Conservation (phyloP, 345 rosid species). For the Arabis alpina region DNA sequence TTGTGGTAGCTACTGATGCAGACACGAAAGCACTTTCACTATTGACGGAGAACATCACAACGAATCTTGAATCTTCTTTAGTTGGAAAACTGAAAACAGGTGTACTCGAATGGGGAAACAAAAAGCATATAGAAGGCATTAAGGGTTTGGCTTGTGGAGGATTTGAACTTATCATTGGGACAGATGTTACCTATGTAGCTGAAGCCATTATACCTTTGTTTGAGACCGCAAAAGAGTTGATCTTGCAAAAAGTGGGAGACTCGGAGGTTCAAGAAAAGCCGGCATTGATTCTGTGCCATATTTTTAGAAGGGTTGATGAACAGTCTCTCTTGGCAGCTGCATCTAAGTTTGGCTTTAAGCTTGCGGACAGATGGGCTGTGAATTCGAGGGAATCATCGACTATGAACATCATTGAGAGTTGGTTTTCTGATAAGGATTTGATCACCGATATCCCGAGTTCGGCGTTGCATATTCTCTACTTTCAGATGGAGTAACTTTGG, state of each 20-base stretch:
- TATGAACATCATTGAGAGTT: slow-evolving; percentile 52
- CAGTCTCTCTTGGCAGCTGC: slow-evolving; percentile 67
- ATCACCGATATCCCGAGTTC: slow-evolving; percentile 50
- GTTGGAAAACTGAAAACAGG: slow-evolving; percentile 51
- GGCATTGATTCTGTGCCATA: slow-evolving; percentile 72
- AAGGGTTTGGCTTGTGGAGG: slow-evolving; percentile 51
- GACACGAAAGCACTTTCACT: slow-evolving; percentile 65
- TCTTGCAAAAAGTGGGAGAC: slow-evolving; percentile 36
- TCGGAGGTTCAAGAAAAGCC: slow-evolving; percentile 45
- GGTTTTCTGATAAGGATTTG: slow-evolving; percentile 54
- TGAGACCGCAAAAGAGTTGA: slow-evolving; percentile 70
- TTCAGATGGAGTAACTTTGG: slow-evolving; percentile 44
- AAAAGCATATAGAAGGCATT: slow-evolving; percentile 57
- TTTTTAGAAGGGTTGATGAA: slow-evolving; percentile 82
- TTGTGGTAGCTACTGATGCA: slow-evolving; percentile 82
- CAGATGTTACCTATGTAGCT: slow-evolving; percentile 75
- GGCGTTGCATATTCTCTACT: slow-evolving; percentile 78
- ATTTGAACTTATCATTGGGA: slow-evolving; percentile 78
- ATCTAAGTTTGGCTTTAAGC: slow-evolving; percentile 60
- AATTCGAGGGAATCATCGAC: slow-evolving; percentile 38
- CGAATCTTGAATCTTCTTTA: slow-evolving; percentile 54
- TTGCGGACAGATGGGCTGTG: slow-evolving; percentile 70
- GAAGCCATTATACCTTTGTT: slow-evolving; percentile 77
- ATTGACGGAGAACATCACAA: slow-evolving; percentile 56
- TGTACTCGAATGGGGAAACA: slow-evolving; percentile 80